Conservation (phyloP, 225 moss, liverwort and hornwort species). For the Pleurozium schreberi region DNA sequence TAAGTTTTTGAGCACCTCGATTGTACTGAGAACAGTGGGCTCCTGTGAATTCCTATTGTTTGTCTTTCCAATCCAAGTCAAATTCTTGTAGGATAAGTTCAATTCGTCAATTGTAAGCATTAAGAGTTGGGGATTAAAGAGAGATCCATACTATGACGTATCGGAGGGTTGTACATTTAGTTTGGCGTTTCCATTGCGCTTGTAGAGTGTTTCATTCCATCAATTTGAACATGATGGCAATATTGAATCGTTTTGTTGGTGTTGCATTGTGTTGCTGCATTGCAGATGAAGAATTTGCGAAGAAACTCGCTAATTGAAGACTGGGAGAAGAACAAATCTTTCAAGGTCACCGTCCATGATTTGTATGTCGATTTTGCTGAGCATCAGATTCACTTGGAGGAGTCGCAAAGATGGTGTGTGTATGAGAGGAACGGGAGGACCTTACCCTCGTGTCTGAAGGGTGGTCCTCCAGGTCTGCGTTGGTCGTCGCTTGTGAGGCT, state of each 20-base stretch:
- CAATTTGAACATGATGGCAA: not conserved
- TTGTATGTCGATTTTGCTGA: not conserved
- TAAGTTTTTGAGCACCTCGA: not conserved
- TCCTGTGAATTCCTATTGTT: not conserved
- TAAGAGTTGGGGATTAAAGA: not conserved
- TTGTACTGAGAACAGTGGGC: too few species aligned
- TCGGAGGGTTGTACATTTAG: rapidly evolving
- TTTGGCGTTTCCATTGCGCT: not conserved
- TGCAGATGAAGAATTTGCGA: not conserved
- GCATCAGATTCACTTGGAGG: not conserved
- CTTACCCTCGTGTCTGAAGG: not conserved
- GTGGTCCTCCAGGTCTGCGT: not conserved
- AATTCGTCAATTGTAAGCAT: not conserved
- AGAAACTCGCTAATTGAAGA: not conserved
- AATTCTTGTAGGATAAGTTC: not conserved
- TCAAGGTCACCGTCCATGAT: not conserved
- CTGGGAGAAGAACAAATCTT: too few species aligned
- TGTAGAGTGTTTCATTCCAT: not conserved
- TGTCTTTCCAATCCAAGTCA: not conserved
- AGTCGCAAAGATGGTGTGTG: not conserved
- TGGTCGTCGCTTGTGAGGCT: not conserved
- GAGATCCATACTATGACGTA: not conserved
- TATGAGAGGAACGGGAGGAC: not conserved
- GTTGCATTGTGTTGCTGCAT: not conserved
- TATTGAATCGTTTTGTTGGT: too few species aligned